Evolutionary conservation across 257 asterid genomes (phyloP).

Genomic region (Prunella vulgaris): DNA sequence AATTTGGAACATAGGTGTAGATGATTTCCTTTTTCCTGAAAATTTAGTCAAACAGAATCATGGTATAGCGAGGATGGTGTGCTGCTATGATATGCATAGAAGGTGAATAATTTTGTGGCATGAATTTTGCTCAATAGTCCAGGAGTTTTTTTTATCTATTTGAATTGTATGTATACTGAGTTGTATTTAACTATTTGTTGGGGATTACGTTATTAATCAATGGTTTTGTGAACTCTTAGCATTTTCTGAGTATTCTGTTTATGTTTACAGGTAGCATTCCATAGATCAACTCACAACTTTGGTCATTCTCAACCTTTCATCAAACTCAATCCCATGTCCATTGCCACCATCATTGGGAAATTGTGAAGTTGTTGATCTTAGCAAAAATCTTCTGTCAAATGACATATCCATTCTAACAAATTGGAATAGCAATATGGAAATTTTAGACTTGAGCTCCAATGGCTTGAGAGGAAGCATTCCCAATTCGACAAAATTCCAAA

Average conservation of each 20-base stretch:
- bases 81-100: not conserved
- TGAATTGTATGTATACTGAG: not conserved
- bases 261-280: constrained; percentile 59
- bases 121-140: not conserved
- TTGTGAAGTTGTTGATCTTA: constrained; percentile 62
- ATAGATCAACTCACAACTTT: constrained; percentile 59
- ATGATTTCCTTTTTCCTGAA: not conserved
- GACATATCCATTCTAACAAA: constrained; percentile 43
- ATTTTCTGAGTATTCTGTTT: constrained; percentile 20
- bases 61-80: not conserved
- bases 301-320: constrained; percentile 63
- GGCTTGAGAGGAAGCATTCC: constrained; percentile 64
- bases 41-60: not conserved
- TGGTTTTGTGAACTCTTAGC: not conserved
- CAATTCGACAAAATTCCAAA: constrained; percentile 52
- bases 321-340: constrained; percentile 61
- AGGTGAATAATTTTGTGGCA: not conserved
- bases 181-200: not conserved
- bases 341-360: constrained; percentile 64
- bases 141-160: not conserved
- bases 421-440: constrained; percentile 58
- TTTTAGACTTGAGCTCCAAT: constrained; percentile 78
- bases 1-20: not conserved
- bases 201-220: not conserved
- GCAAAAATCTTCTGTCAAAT: constrained; percentile 56